phyloP scores from a whole-genome alignment of 2,329 filamentous ascomycete species.

The Curvularia sp. region DNA sequence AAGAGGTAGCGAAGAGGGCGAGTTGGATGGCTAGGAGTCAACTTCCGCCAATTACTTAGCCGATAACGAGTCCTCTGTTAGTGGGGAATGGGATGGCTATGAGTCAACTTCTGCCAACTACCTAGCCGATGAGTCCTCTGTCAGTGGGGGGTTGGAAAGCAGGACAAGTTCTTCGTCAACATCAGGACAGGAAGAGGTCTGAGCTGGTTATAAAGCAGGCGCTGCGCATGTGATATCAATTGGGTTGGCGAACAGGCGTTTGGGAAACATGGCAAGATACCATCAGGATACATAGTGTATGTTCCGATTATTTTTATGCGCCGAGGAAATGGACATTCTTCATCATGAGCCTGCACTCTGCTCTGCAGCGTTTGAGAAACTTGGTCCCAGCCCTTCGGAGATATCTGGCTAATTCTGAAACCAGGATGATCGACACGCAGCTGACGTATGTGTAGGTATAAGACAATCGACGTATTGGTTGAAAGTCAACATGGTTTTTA shows the following conservation, averaged over 20 bases:
- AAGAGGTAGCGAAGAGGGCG: constrained; percentile 56
- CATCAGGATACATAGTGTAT: constrained; percentile 5
- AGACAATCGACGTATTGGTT: not conserved
- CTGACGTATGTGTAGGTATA: not conserved
- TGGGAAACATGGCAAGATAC: constrained; percentile 15
- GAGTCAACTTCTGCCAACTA: not conserved
- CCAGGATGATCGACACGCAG: not conserved
- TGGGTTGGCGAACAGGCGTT: constrained; percentile 7
- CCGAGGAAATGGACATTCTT: constrained; percentile 4
- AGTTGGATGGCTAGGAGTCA: constrained; percentile 53
- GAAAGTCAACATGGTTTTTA: not conserved
- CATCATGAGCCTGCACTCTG: not conserved
- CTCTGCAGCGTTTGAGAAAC: not conserved
- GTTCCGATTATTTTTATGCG: constrained; percentile 4
- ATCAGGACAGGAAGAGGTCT: not conserved
- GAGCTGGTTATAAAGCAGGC: not conserved
- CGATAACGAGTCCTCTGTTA: not conserved
- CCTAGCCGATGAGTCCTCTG: not conserved
- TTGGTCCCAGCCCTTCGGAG: not conserved
- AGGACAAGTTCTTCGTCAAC: not conserved
- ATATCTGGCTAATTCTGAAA: not conserved
- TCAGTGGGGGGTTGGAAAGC: not conserved
- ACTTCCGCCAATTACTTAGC: not conserved
- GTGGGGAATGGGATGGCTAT: constrained; percentile 51
- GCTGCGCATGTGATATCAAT: not conserved